Percentiles rank a stretch among this genome's conserved stretches.
Conservation (phyloP, 2,329 filamentous ascomycete genomes). For the Fusarium palustre region DNA sequence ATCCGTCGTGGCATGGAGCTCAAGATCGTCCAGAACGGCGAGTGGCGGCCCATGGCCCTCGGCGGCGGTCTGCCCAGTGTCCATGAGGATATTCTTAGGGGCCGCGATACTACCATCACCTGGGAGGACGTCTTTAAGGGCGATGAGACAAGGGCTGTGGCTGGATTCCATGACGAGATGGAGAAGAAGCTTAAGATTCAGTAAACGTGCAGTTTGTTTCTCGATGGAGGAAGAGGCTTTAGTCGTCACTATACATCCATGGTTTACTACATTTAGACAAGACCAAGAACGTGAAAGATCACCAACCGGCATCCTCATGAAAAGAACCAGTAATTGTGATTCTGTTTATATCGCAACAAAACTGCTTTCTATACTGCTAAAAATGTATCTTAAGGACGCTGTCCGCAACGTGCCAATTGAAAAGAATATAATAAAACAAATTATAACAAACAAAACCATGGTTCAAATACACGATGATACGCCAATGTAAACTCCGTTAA, state of each 20-base stretch:
- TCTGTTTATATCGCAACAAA: slow-evolving; percentile 19
- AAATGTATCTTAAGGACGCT: slow-evolving; percentile 38
- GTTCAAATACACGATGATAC: slow-evolving; percentile 47
- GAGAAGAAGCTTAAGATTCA: slow-evolving; percentile 88
- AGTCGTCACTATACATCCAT: slow-evolving; percentile 28
- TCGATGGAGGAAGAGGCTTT: background rate
- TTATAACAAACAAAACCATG: slow-evolving; percentile 35
- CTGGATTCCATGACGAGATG: slow-evolving; percentile 91
- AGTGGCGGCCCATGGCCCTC: slow-evolving; percentile 81
- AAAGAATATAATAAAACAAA: slow-evolving; percentile 35
- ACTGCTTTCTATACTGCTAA: slow-evolving; percentile 51
- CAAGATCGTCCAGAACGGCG: slow-evolving; percentile 82
- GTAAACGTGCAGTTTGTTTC: slow-evolving; percentile 28
- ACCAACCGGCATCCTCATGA: background rate
- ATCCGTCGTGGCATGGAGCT: slow-evolving; percentile 95
- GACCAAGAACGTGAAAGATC: slow-evolving; percentile 11
- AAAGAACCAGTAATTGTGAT: slow-evolving; percentile 4
- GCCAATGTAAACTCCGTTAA: slow-evolving; percentile 47
- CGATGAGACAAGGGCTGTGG: slow-evolving; percentile 76
- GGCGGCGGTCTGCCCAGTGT: slow-evolving; percentile 71
- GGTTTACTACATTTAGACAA: slow-evolving; percentile 36
- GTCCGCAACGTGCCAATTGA: slow-evolving; percentile 23
- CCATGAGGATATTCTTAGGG: slow-evolving; percentile 89
- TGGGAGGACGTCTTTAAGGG: slow-evolving; percentile 97
- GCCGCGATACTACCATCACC: slow-evolving; percentile 78